Percentiles rank a stretch among this genome's conserved stretches.
phyloP scores from a whole-genome alignment of 441 rosid genomes.

The Sinapis alba region DNA sequence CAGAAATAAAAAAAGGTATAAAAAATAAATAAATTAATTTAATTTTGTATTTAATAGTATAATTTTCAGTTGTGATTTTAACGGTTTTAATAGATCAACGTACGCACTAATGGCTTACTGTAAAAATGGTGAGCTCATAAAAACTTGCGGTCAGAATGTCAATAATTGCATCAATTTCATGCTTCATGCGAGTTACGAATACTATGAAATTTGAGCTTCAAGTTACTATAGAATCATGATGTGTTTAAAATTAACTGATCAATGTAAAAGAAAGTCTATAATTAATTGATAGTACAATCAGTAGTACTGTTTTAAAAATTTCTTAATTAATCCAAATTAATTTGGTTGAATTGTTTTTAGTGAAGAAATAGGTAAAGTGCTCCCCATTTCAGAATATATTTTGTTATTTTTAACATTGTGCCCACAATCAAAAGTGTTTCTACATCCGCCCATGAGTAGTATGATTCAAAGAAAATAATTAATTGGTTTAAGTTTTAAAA shows the following conservation, averaged over 20 bases:
- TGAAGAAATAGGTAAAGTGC: too few relatives aligned
- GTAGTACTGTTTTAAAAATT: too few relatives aligned
- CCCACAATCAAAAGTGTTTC: too few relatives aligned
- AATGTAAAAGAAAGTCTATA: neutral
- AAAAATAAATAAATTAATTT: neutral
- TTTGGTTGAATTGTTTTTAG: too few relatives aligned
- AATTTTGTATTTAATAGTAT: neutral
- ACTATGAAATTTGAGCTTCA: constrained; percentile 29
- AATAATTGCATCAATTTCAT: constrained; percentile 39
- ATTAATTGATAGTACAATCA: neutral
- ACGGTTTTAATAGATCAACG: neutral
- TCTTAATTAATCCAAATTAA: too few relatives aligned
- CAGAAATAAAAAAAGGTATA: neutral
- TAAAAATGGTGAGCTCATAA: constrained; percentile 11
- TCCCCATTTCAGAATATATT: too few relatives aligned
- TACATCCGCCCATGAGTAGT: too few relatives aligned
- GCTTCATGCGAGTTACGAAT: constrained; percentile 40
- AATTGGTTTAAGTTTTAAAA: too few relatives aligned
- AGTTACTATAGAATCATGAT: constrained; percentile 21
- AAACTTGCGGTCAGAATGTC: constrained; percentile 17
- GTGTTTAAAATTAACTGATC: constrained; percentile 3
- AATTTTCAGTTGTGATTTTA: neutral
- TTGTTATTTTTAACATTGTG: too few relatives aligned
- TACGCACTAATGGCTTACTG: neutral
- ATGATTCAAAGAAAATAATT: neutral